A percentile compares a stretch with the other conserved stretches of the same genome.
phyloP scores from a whole-genome alignment of 345 rosid species.

The Physaria fendleri region DNA sequence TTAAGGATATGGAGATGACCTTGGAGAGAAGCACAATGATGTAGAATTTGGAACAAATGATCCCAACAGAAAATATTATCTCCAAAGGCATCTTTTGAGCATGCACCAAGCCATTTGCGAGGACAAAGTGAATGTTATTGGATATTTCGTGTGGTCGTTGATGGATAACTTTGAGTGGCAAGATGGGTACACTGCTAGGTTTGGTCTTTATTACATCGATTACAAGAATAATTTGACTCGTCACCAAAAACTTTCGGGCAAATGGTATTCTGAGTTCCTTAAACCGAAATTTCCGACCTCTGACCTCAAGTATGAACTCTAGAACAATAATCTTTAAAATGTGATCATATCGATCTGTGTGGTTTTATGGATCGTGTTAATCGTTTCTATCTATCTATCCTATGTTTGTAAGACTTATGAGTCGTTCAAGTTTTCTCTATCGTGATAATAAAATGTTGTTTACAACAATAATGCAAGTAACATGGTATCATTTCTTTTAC shows the following conservation, averaged over 20 bases:
- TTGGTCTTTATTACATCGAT: slow-evolving; percentile 29
- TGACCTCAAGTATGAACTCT: slow-evolving; percentile 22
- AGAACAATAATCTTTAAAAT: slow-evolving; percentile 14
- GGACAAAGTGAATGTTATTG: slow-evolving; percentile 28
- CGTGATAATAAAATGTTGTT: too few relatives aligned
- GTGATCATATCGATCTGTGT: too few relatives aligned
- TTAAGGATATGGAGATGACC: slow-evolving; percentile 28
- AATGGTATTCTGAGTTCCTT: slow-evolving; percentile 27
- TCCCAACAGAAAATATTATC: slow-evolving; percentile 27
- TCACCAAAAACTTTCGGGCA: slow-evolving; percentile 22
- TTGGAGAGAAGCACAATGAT: neutral
- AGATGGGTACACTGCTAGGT: slow-evolving; percentile 29
- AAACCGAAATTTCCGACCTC: slow-evolving; percentile 2
- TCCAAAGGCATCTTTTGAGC: slow-evolving; percentile 26
- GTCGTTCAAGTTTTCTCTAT: too few relatives aligned
- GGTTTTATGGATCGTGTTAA: too few relatives aligned
- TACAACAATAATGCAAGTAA: too few relatives aligned
- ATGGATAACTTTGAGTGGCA: slow-evolving; percentile 36
- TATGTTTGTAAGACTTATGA: too few relatives aligned
- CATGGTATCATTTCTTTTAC: too few relatives aligned
- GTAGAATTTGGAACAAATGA: slow-evolving; percentile 10
- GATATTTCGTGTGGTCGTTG: slow-evolving; percentile 29
- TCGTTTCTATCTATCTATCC: too few relatives aligned
- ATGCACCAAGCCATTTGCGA: slow-evolving; percentile 24
- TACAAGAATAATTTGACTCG: slow-evolving; percentile 26